Conservation (phyloP, 2,329 filamentous ascomycete species). For the Ceratocystis cubensis region DNA sequence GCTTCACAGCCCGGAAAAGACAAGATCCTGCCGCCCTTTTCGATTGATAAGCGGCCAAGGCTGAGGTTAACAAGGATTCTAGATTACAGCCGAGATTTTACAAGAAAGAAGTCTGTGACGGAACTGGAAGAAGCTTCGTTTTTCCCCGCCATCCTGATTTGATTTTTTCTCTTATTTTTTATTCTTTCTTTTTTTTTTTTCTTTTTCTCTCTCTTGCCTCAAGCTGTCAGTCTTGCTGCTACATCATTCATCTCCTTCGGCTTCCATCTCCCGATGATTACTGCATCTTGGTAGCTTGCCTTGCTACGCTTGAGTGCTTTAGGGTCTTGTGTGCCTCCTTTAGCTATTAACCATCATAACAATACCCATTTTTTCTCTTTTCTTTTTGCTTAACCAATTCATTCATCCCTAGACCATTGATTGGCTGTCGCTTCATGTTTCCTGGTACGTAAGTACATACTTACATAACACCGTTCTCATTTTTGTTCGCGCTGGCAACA, state of each 20-base stretch:
- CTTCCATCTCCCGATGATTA: not conserved
- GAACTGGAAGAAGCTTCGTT: slow-evolving; percentile 6
- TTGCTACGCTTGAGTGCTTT: not conserved
- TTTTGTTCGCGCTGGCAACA: not conserved
- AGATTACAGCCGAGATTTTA: not conserved
- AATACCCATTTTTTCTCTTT: not conserved
- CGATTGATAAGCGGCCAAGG: slow-evolving; percentile 7
- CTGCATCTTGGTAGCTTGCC: not conserved
- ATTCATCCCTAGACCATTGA: not conserved
- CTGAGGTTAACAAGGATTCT: slow-evolving; percentile 4
- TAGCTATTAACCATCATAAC: not conserved
- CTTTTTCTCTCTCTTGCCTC: not conserved
- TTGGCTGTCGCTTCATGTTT: not conserved
- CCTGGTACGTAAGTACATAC: not conserved
- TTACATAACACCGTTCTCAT: not conserved
- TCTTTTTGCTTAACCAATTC: not conserved
- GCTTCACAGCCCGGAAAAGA: not conserved
- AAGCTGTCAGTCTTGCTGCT: not conserved
- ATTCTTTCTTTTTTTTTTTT: not conserved
- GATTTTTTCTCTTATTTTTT: slow-evolving; percentile 3
- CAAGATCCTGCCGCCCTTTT: not conserved
- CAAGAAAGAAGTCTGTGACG: not conserved
- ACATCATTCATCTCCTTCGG: not conserved
- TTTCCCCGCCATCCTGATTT: slow-evolving; percentile 7
- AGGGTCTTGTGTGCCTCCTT: slow-evolving; percentile 4